Conservation (phyloP, 2,329 filamentous ascomycete species). For the Claviceps citrina region DNA sequence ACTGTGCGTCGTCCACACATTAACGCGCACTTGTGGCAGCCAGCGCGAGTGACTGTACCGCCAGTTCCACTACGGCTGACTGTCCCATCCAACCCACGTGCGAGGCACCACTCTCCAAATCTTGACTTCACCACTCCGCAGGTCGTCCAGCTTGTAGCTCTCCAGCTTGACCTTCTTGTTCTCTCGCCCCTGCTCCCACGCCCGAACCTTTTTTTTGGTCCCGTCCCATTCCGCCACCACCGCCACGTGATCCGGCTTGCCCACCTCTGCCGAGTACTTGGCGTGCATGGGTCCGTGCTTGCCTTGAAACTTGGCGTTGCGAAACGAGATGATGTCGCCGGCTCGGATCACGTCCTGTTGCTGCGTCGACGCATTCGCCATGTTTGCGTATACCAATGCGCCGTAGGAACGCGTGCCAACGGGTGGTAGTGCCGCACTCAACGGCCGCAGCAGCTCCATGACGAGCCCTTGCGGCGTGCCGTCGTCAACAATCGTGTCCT, state of each 20-base stretch:
- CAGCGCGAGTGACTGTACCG: slow-evolving; percentile 3
- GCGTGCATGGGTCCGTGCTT: slow-evolving; percentile 91
- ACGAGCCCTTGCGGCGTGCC: slow-evolving; percentile 66
- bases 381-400: slow-evolving; percentile 82
- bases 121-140: slow-evolving; percentile 87
- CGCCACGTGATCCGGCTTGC: slow-evolving; percentile 76
- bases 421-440: slow-evolving; percentile 60
- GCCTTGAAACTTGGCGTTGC: slow-evolving; percentile 87
- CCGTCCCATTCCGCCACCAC: slow-evolving; percentile 95
- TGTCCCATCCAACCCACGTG: slow-evolving; percentile 82
- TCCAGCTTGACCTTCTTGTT: slow-evolving; percentile 86
- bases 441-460: slow-evolving; percentile 60
- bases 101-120: slow-evolving; percentile 92
- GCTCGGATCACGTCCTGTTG: slow-evolving; percentile 86
- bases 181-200: slow-evolving; percentile 89
- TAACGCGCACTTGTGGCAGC: slow-evolving; percentile 4
- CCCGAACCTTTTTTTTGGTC: slow-evolving; percentile 91
- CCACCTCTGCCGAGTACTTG: slow-evolving; percentile 80
- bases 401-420: slow-evolving; percentile 84
- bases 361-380: slow-evolving; percentile 82
- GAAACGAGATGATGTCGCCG: slow-evolving; percentile 83
- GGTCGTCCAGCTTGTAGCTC: slow-evolving; percentile 83
- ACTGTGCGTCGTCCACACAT: slow-evolving; percentile 1
- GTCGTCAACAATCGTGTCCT: slow-evolving; percentile 70
- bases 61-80: slow-evolving; percentile 34